phyloP scores from a whole-genome alignment of 1,139 yeast genomes.

The Geotrichum candidum region DNA sequence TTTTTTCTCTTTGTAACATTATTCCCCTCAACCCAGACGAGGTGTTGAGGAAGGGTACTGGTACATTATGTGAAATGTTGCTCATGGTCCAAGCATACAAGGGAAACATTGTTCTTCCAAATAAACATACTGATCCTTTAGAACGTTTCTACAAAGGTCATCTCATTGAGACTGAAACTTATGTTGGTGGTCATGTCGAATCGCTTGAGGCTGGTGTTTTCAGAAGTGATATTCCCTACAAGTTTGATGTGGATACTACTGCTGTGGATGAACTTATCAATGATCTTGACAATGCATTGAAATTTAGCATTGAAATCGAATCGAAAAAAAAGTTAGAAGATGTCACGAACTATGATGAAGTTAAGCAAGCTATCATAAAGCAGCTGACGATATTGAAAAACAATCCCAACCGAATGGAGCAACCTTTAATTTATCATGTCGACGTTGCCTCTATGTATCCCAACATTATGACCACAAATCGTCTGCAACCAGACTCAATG shows the following conservation, averaged over 20 bases:
- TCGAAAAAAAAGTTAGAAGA: conserved; percentile 65
- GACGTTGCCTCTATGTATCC: conserved; percentile 99
- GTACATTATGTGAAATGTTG: conserved; percentile 97
- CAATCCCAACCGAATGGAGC: conserved; percentile 62
- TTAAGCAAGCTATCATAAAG: conserved; percentile 51
- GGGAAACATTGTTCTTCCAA: conserved; percentile 72
- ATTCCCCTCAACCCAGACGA: conserved; percentile 97
- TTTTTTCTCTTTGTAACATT: conserved; percentile 90
- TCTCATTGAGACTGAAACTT: conserved; percentile 87
- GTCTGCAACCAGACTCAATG: conserved; percentile 98
- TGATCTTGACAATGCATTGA: conserved; percentile 70
- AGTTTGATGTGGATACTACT: conserved; percentile 71
- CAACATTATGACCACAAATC: conserved; percentile 94
- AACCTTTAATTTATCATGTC: conserved; percentile 89
- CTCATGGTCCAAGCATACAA: conserved; percentile 94
- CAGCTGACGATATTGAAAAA: conserved; percentile 53
- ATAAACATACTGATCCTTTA: conserved; percentile 85
- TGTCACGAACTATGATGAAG: conserved; percentile 72
- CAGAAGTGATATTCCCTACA: conserved; percentile 73
- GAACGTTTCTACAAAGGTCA: conserved; percentile 95
- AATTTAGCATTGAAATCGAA: conserved; percentile 82
- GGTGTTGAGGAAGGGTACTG: conserved; percentile 93
- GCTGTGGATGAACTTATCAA: conserved; percentile 74
- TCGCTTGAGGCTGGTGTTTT: conserved; percentile 97
- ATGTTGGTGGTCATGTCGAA: conserved; percentile 98